phyloP scores from a whole-genome alignment of 2,329 filamentous ascomycete genomes.

The Cercospora beticola region DNA sequence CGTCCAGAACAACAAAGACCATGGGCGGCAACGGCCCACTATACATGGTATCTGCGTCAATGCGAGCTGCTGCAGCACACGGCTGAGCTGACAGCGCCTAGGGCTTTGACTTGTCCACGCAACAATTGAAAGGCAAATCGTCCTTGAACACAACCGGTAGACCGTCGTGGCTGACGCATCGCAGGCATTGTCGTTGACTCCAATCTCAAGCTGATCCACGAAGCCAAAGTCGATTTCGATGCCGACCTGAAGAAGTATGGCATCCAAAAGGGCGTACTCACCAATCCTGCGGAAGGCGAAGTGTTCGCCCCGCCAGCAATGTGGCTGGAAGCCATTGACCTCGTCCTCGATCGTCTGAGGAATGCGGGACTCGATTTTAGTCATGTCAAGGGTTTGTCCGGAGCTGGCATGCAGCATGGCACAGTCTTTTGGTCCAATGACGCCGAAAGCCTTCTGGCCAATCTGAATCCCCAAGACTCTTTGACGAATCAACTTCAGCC shows the following conservation, averaged over 20 bases:
- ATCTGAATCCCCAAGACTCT: constrained; percentile 59
- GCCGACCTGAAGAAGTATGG: constrained; percentile 69
- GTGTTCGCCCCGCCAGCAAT: constrained; percentile 90
- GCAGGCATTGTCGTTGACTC: constrained; percentile 80
- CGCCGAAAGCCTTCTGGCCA: constrained; percentile 64
- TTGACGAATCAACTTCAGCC: constrained; percentile 69
- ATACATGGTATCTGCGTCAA: constrained; percentile 20
- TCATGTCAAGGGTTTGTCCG: constrained; percentile 77
- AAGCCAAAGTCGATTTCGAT: constrained; percentile 95
- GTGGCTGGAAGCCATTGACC: constrained; percentile 91
- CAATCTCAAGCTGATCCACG: constrained; percentile 73
- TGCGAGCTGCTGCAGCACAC: too few species aligned
- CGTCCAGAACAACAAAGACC: not conserved
- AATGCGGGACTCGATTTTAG: constrained; percentile 69
- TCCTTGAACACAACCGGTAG: not conserved
- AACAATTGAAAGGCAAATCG: constrained; percentile 79
- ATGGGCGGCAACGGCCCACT: constrained; percentile 11
- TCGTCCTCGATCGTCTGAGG: constrained; percentile 72
- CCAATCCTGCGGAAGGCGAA: constrained; percentile 78
- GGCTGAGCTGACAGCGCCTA: constrained; percentile 6
- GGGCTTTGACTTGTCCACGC: constrained; percentile 94
- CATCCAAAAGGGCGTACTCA: constrained; percentile 83
- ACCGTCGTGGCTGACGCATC: not conserved
- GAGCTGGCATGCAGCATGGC: constrained; percentile 94
- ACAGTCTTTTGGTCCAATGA: constrained; percentile 86